Evolutionary conservation across 1,284 basidiomycete species (phyloP).

Genomic region (Austroboletus sp.): DNA sequence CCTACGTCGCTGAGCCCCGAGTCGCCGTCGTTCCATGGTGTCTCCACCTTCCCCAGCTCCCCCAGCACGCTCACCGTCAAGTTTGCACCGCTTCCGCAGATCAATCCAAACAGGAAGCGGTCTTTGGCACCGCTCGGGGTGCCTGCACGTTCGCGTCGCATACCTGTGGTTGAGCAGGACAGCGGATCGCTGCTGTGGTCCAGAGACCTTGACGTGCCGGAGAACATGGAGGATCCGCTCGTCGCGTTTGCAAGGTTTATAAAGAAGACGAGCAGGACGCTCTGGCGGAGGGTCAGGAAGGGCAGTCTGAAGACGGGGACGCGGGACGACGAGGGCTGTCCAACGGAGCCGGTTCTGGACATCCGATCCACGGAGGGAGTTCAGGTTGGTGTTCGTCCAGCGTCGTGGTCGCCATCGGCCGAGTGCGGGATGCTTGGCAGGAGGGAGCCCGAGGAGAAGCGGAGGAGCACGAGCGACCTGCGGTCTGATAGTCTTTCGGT

Average conservation of each 20-base stretch:
- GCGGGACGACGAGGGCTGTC: slow-evolving; percentile 12
- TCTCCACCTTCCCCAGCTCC: slow-evolving; percentile 13
- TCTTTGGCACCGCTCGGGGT: slow-evolving; percentile 56
- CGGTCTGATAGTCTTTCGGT: not conserved
- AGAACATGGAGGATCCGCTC: slow-evolving; percentile 40
- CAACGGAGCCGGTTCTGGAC: slow-evolving; percentile 23
- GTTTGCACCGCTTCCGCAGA: slow-evolving; percentile 60
- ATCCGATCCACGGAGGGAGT: slow-evolving; percentile 15
- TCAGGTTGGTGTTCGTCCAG: slow-evolving; percentile 6
- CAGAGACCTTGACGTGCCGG: slow-evolving; percentile 22
- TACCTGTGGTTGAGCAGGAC: slow-evolving; percentile 13
- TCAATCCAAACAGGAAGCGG: slow-evolving; percentile 50
- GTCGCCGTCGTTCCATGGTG: slow-evolving; percentile 7
- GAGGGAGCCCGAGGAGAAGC: slow-evolving; percentile 3
- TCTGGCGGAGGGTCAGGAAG: slow-evolving; percentile 36
- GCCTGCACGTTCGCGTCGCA: slow-evolving; percentile 47
- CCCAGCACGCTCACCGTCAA: slow-evolving; percentile 37
- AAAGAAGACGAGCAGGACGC: slow-evolving; percentile 38
- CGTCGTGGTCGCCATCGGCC: slow-evolving; percentile 24
- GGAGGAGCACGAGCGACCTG: slow-evolving; percentile 26
- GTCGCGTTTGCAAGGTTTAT: slow-evolving; percentile 42
- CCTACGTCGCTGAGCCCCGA: slow-evolving; percentile 12
- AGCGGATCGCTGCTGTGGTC: slow-evolving; percentile 23
- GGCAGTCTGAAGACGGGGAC: slow-evolving; percentile 13
- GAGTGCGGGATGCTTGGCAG: slow-evolving; percentile 20